These are phyloP conservation scores for Phialophora expanda DNA, from an alignment of 2,329 filamentous ascomycete genomes.

Conservation along the genomic window DNA sequence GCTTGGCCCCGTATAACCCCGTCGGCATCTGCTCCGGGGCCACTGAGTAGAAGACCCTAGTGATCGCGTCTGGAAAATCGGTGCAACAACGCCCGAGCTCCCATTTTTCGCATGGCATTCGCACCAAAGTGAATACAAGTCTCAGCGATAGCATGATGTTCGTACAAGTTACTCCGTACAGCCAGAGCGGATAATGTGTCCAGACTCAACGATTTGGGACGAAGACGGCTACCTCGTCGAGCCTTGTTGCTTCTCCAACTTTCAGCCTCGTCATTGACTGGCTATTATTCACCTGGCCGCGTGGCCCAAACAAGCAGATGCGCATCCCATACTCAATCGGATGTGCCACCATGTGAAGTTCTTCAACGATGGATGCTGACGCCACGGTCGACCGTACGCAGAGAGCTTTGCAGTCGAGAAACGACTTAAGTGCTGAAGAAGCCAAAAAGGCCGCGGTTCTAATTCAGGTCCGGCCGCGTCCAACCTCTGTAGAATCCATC, in stretches of 20 bases:
- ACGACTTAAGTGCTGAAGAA: conserved; percentile 27
- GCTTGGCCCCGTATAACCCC: neutral
- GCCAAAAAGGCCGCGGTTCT: conserved; percentile 29
- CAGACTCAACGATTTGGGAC: neutral
- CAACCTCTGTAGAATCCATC: neutral
- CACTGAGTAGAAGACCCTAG: neutral
- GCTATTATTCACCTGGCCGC: neutral
- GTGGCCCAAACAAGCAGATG: conserved; percentile 3
- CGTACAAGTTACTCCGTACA: no score
- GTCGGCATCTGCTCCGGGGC: neutral
- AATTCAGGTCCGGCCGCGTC: conserved; percentile 22
- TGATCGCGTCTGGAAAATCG: neutral
- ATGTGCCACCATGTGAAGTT: neutral
- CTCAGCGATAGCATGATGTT: no score
- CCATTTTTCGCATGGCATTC: neutral
- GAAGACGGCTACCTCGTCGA: no score
- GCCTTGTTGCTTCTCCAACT: neutral
- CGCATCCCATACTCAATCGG: neutral
- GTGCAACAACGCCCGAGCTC: neutral
- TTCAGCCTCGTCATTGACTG: conserved; percentile 25
- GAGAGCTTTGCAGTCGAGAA: neutral
- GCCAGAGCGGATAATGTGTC: neutral
- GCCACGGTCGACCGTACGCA: neutral
- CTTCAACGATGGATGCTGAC: neutral
- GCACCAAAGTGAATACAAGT: no score